Evolutionary conservation across 306 rosid genomes (phyloP).

Genomic region (Fragaria iinumae): DNA sequence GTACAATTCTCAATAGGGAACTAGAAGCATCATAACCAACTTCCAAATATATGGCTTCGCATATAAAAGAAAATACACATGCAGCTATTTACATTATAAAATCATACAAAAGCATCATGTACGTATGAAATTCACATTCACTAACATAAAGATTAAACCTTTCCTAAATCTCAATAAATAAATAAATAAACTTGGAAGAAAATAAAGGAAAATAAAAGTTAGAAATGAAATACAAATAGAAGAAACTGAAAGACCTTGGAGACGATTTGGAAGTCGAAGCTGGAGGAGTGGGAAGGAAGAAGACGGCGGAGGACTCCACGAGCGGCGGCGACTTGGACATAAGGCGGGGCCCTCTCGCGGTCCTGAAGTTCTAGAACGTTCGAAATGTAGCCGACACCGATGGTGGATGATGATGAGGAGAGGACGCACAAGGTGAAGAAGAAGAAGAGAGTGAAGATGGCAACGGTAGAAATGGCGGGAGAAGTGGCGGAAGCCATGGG

Average conservation of each 20-base stretch:
- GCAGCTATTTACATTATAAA: not conserved
- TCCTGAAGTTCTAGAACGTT: slow-evolving; percentile 65
- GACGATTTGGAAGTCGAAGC: slow-evolving; percentile 59
- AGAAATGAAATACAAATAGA: too few species aligned
- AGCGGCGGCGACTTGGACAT: slow-evolving; percentile 72
- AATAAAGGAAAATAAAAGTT: not conserved
- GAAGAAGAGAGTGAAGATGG: not conserved
- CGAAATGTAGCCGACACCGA: slow-evolving; percentile 52
- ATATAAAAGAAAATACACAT: too few species aligned
- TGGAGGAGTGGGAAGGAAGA: slow-evolving; percentile 63
- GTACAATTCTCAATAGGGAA: not conserved
- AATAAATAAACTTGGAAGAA: not conserved
- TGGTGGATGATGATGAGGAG: slow-evolving; percentile 28
- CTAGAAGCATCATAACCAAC: not conserved
- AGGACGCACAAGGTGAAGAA: slow-evolving; percentile 1
- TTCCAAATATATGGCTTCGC: not conserved
- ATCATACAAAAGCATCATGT: not conserved
- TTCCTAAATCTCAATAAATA: not conserved
- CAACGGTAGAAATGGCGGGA: slow-evolving; percentile 40
- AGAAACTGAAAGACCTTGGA: slow-evolving; percentile 39
- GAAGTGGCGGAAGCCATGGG: slow-evolving; percentile 31
- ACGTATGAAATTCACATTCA: not conserved
- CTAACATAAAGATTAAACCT: not conserved
- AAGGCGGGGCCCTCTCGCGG: slow-evolving; percentile 55
- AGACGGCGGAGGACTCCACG: slow-evolving; percentile 64